Conservation (phyloP, 2,329 filamentous ascomycete species). For the Clonostachys sp. region DNA sequence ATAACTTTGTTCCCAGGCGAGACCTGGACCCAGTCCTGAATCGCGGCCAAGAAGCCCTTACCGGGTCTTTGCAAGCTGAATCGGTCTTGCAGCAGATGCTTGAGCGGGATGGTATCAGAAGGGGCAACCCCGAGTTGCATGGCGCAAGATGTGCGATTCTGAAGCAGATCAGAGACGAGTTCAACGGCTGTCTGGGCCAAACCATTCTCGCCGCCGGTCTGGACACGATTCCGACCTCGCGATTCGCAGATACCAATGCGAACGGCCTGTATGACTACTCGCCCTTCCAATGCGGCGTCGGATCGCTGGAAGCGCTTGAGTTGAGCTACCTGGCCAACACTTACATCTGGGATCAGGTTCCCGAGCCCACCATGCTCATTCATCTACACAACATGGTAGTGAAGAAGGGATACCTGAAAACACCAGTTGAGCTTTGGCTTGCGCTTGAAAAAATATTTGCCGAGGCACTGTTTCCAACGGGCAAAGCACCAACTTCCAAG, state of each 20-base stretch:
- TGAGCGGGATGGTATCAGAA: neutral
- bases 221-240: constrained; percentile 22
- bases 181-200: neutral
- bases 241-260: constrained; percentile 28
- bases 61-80: neutral
- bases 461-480: neutral
- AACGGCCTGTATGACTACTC: constrained; percentile 44
- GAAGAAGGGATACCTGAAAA: constrained; percentile 27
- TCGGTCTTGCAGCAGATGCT: neutral
- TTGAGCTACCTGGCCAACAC: constrained; percentile 25
- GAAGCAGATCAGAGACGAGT: neutral
- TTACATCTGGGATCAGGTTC: constrained; percentile 29
- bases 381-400: constrained; percentile 45
- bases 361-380: constrained; percentile 29
- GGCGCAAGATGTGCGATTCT: neutral
- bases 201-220: neutral
- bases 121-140: neutral
- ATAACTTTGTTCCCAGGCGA: constrained; percentile 21
- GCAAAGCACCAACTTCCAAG: too few relatives aligned
- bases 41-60: neutral
- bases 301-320: constrained; percentile 36
- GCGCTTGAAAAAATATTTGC: neutral
- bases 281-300: constrained; percentile 40
- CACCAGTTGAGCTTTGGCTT: neutral
- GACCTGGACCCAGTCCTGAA: constrained; percentile 15